phyloP scores from a whole-genome alignment of 2,329 filamentous ascomycete genomes.

The Neoscytalidium dimidiatum region DNA sequence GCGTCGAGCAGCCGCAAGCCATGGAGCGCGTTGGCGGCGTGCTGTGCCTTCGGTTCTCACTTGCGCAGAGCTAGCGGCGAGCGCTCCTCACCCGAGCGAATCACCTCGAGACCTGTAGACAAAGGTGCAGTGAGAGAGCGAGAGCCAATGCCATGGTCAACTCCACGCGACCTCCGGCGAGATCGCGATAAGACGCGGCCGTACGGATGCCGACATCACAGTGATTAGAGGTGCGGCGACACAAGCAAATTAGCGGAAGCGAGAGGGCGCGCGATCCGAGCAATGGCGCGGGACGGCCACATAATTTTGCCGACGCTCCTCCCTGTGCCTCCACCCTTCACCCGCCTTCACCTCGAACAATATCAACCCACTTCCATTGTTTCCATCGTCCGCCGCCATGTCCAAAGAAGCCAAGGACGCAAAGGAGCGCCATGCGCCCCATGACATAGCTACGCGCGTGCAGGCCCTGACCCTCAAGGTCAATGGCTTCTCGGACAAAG shows the following conservation, averaged over 20 bases:
- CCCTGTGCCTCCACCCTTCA: slow-evolving; percentile 4
- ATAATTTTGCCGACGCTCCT: background rate
- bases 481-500: slow-evolving; percentile 21
- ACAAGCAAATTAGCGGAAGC: background rate
- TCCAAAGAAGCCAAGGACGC: slow-evolving; percentile 13
- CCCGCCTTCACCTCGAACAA: slow-evolving; percentile 9
- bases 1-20: background rate
- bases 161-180: background rate
- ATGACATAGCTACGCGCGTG: slow-evolving; percentile 20
- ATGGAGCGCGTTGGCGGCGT: background rate
- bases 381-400: background rate
- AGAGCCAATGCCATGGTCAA: background rate
- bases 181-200: background rate
- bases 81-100: background rate
- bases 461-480: slow-evolving; percentile 21
- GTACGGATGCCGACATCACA: background rate
- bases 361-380: slow-evolving; percentile 11
- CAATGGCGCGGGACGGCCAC: background rate
- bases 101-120: background rate
- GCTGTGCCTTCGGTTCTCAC: background rate
- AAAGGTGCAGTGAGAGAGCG: background rate
- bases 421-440: slow-evolving; percentile 18
- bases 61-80: background rate
- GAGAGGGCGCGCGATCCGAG: background rate
- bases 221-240: background rate